phyloP scores from a whole-genome alignment of 768 basidiomycete genomes.

The Phylloporus scabripes region DNA sequence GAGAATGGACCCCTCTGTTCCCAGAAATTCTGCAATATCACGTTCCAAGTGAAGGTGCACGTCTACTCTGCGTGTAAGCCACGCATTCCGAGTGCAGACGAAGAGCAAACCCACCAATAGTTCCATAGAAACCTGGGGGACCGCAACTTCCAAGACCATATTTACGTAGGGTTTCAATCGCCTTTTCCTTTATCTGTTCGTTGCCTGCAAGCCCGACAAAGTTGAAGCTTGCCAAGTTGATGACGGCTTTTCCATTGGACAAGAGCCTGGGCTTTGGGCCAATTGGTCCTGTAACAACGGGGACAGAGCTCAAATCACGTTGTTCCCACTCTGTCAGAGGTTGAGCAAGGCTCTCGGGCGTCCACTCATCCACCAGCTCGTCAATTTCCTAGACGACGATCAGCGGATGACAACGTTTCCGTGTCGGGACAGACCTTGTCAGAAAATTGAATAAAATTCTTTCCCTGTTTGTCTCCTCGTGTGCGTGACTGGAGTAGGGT shows the following conservation, averaged over 20 bases:
- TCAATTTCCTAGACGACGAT: constrained; percentile 74
- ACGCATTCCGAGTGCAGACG: not conserved
- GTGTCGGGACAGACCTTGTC: constrained; percentile 61
- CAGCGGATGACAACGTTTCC: not conserved
- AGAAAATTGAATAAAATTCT: constrained; percentile 85
- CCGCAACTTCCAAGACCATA: constrained; percentile 96
- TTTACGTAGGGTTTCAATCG: constrained; percentile 76
- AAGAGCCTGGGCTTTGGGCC: constrained; percentile 79
- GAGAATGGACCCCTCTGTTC: constrained; percentile 82
- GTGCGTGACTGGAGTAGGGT: constrained; percentile 90
- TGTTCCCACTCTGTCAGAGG: constrained; percentile 56
- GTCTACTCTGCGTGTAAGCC: constrained; percentile 43
- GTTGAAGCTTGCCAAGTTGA: constrained; percentile 88
- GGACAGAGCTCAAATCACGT: constrained; percentile 66
- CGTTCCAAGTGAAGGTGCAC: constrained; percentile 88
- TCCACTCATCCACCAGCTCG: constrained; percentile 95
- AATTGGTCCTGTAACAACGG: constrained; percentile 72
- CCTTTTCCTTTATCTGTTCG: constrained; percentile 79
- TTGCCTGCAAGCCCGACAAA: constrained; percentile 88
- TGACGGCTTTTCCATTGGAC: constrained; percentile 63
- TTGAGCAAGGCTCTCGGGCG: constrained; percentile 73
- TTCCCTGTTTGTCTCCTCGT: constrained; percentile 74
- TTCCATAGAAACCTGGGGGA: constrained; percentile 96
- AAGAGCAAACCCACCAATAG: constrained; percentile 58
- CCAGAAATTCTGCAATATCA: constrained; percentile 86